Percentiles rank a stretch among this genome's conserved stretches.
Conservation (phyloP, 2,329 filamentous ascomycete species). For the Fusarium gaditjirri region DNA sequence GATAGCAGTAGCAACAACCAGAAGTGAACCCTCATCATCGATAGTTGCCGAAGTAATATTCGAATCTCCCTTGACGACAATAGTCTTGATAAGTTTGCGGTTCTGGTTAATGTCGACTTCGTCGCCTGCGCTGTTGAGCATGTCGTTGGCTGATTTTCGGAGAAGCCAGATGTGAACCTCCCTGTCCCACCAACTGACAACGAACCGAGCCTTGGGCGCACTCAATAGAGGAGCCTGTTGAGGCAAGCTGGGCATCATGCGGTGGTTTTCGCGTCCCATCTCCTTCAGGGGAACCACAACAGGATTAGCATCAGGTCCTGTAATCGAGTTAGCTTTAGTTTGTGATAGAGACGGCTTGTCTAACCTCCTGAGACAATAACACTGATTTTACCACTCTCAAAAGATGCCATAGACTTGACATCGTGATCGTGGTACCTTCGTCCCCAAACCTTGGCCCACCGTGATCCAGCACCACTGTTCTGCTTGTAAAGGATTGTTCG, state of each 20-base stretch:
- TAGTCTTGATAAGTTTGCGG: conserved; percentile 74
- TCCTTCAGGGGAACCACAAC: conserved; percentile 80
- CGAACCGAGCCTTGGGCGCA: conserved; percentile 76
- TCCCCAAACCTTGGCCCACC: conserved; percentile 89
- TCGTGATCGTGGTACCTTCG: conserved; percentile 91
- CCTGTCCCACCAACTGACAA: conserved; percentile 93
- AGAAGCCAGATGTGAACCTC: conserved; percentile 85
- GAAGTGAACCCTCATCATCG: conserved; percentile 75
- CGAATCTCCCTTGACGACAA: conserved; percentile 78
- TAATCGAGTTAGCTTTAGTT: conserved; percentile 2
- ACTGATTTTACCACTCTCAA: conserved; percentile 84
- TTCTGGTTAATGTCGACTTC: conserved; percentile 60
- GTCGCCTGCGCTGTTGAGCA: conserved; percentile 55
- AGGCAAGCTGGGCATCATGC: conserved; percentile 84
- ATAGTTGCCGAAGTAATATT: conserved; percentile 82
- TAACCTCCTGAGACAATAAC: conserved; percentile 91
- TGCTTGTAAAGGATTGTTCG: conserved; percentile 85
- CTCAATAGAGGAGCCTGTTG: conserved; percentile 79
- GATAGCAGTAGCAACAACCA: conserved; percentile 79
- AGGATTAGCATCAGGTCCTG: conserved; percentile 86
- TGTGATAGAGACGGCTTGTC: conserved; percentile 32
- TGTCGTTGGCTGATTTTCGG: conserved; percentile 57
- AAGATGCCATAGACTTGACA: conserved; percentile 92
- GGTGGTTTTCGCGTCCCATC: conserved; percentile 84
- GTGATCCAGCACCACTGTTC: conserved; percentile 65